Base-by-base conservation (phyloP, 805 yeast species). In the Starmerella vaccinii region DNA sequence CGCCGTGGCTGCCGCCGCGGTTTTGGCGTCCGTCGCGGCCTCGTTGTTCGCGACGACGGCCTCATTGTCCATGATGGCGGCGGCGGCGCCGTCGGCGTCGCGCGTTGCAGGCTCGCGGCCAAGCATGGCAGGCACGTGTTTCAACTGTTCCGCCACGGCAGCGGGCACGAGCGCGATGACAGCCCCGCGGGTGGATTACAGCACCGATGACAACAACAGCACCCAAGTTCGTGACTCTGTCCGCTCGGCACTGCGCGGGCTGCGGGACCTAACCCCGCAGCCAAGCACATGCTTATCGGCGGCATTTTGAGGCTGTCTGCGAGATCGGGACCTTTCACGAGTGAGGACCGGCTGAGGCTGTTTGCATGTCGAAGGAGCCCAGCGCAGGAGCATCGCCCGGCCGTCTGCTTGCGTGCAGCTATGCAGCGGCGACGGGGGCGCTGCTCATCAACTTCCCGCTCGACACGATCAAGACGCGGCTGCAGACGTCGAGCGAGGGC, bases 391-490 rank as follows among this genome's bases (percentile, higher is more conserved):
- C 43, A 19, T 48, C 50, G 32, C 54, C 57, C 15, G 52, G 34
- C 19, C 45, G 49, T 9, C 51, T 56, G 47, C 53, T 56, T n/a
- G 50, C 34, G 27, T 55, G 59, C 49, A 52, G 56, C 34, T 55
- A 51, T 21, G 53, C 47, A 5, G 60, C 62, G 6, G 62, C 63
- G 10, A 50, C 53, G 10, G 57, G 61, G 24, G 55, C 61, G n/a
- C 47, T 56, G 22, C 56, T 58, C 29, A 73, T 80, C n/a, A 94
- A 92, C 18, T 86, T 80, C 60, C 95, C 95, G 0, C 65, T 86
- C 46, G 95, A 86, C 63, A 82, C 92, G n/a, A 71, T 87, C 52
- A 86, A 86, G 64, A 87, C 95, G 0, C 71, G 95, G 53, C 80
- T 84, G 80, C 95, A 86, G 63, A 82, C 94, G 0, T 82, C 84